Base-by-base conservation (phyloP, 345 rosid species). In the Salix caprea region DNA sequence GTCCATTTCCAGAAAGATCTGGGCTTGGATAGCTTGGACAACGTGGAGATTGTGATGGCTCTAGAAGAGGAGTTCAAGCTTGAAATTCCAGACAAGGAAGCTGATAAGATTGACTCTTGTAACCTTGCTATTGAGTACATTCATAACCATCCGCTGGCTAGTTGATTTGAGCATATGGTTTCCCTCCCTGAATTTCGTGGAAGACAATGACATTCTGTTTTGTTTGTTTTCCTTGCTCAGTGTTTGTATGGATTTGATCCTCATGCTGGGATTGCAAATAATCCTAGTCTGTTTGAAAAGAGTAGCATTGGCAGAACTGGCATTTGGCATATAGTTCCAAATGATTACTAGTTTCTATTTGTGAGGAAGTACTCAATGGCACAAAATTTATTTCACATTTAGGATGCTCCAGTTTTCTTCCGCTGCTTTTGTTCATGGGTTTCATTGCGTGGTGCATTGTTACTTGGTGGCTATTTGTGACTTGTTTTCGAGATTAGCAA, bases 31-130 rank as follows among this genome's bases (percentile, higher is more conserved):
- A 92, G 98, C 85, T 84, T 94, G 89, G 98, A 94, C 90, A 92
- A 74, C 15, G 94, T 94, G 81, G 98, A 94, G 90, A 91, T 94
- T 62, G 93, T 96, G 46, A 90, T 96, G 99, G 99, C 95, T 37
- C 83, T 96, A 16, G 97, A 96, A 84, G 99, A 93, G 80, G 99
- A 96, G 77, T 96, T 96, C 86, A 96, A 93, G 88, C 90, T 93
- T 60, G 97, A 93, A 77, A 96, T 96, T 28, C 98, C 97, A 1
- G 97, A 96, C 86, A 88, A 86, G 84, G 99, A 96, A 89, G 99
- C 99, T 36, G 96, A 89, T 52, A 93, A 86, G 87, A 92, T 96
- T 6, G 97, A 93, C 74, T 91, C 97, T 4, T 90, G 94, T 82
- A 36, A 77, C 73, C 94, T 93, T 64, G 98, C 97, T 42, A 89